Conservation (phyloP, 305 asterid genomes). For the Fraxinus xanthoxyloides region DNA sequence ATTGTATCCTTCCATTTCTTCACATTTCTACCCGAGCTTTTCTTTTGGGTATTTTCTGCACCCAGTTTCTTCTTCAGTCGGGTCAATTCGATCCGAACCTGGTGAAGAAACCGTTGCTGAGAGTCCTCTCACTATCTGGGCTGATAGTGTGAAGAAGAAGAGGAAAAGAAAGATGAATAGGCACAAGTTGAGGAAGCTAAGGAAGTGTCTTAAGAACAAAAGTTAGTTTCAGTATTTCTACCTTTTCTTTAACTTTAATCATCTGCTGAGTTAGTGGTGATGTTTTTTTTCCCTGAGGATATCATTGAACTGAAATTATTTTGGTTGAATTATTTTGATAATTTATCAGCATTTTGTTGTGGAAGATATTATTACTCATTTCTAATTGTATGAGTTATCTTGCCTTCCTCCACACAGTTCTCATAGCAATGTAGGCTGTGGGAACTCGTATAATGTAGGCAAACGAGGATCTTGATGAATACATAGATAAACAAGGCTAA, state of each 20-base stretch:
- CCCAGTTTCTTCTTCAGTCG: constrained; percentile 4
- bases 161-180: constrained; percentile 23
- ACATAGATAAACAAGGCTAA: neutral
- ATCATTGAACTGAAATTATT: neutral
- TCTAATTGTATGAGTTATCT: neutral
- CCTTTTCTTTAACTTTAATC: neutral
- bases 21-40: constrained; percentile 18
- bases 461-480: neutral
- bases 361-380: neutral
- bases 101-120: neutral
- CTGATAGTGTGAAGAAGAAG: constrained; percentile 25
- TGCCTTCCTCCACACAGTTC: too few species aligned
- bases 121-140: constrained; percentile 10
- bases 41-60: constrained; percentile 17
- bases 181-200: constrained; percentile 25
- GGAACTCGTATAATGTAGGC: neutral
- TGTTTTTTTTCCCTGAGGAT: neutral
- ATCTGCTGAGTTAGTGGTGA: neutral
- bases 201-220: constrained; percentile 11
- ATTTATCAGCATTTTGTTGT: neutral
- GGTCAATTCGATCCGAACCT: neutral
- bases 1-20: neutral
- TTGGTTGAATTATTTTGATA: neutral
- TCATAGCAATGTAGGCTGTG: neutral
- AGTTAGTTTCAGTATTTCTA: neutral